Percentiles rank a stretch among this genome's conserved stretches.
Conservation (phyloP, 1,139 yeast genomes). For the Zygosaccharomyces pseudobailii region DNA sequence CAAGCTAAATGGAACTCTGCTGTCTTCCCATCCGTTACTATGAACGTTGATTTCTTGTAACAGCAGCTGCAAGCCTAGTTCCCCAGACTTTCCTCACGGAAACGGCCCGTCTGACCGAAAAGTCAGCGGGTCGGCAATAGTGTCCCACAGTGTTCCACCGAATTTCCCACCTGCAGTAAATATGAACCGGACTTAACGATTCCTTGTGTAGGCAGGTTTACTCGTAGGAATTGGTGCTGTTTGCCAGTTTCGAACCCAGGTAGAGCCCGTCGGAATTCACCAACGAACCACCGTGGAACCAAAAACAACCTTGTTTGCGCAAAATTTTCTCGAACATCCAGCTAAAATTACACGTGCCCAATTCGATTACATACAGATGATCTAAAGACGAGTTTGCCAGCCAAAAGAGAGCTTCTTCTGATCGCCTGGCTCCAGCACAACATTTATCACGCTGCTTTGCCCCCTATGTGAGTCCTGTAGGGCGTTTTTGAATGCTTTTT, state of each 20-base stretch:
- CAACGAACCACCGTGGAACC: constrained; percentile 11
- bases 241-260: constrained; percentile 1
- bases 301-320: background rate
- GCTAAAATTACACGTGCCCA: background rate
- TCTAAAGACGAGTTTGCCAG: constrained; percentile 42
- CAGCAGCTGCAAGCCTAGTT: constrained; percentile 21
- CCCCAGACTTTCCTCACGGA: constrained; percentile 31
- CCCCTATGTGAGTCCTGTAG: constrained; percentile 33
- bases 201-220: constrained; percentile 5
- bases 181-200: background rate
- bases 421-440: constrained; percentile 53
- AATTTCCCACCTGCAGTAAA: constrained; percentile 36
- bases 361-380: background rate
- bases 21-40: constrained; percentile 30
- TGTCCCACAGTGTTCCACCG: constrained; percentile 34
- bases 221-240: constrained; percentile 3
- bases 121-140: constrained; percentile 3
- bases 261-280: background rate
- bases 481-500: constrained; percentile 39
- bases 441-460: constrained; percentile 47
- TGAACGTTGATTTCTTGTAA: constrained; percentile 21
- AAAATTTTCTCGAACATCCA: background rate
- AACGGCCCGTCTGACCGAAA: constrained; percentile 7
- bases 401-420: constrained; percentile 53
- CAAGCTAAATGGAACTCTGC: constrained; percentile 30